Evolutionary conservation across 805 yeast genomes (phyloP), one percentile per base, ranked within the genome.

Genomic region (Spathaspora arborariae): DNA sequence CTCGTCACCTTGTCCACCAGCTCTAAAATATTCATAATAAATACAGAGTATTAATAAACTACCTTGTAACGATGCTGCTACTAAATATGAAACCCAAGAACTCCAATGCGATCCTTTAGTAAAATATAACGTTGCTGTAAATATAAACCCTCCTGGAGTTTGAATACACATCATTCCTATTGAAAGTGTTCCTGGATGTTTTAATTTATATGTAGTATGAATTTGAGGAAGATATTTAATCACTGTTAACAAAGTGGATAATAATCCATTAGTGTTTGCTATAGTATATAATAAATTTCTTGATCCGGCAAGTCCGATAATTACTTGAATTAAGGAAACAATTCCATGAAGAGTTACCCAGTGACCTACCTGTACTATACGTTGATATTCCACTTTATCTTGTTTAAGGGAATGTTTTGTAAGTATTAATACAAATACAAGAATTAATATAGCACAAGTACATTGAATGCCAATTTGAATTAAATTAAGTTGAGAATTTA

Each of bases 81-180:
- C 75, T 39, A 86, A 72, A 56, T 83, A 85, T 8, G 95, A 88
- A 35, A 88, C 58, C 95, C 96, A 88, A 10, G 90, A 80, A 54
- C 92, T 84, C 96, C 96, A 88, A 51, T 79, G 79, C 1, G 92
- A 79, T 6, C 88, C 94, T 38, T 85, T 85, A 41, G 90, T 80
- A 49, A 79, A 61, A 45, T 80, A 84, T 44, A 88, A 68, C 1
- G 87, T 80, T n/a, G 80, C 73, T 2, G 94, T 79, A 86, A 92
- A 88, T 2, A 88, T 47, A 52, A 78, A 84, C 15, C 96, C 96
- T 13, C 96, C 96, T 0, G 96, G 96, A 16, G 95, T 87, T 61
- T 88, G 96, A 52, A 89, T 76, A 38, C 82, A 67, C 92, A 88
- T 85, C 89, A 86, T 87, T 5, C 81, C 78, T 9, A 87, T 70